Conservation (phyloP, 306 rosid genomes). For the Malus fusca region DNA sequence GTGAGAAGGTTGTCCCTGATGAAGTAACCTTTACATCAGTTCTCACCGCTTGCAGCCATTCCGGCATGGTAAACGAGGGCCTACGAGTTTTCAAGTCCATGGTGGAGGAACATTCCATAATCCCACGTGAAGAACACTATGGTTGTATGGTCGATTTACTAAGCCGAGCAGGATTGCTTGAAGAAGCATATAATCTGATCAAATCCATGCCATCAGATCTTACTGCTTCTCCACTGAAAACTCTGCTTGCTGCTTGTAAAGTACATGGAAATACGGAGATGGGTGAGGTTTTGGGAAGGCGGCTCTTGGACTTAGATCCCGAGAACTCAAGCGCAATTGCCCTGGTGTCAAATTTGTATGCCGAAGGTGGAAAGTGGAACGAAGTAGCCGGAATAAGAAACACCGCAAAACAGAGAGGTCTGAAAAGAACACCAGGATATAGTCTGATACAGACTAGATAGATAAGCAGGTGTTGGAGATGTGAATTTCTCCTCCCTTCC, state of each 20-base stretch:
- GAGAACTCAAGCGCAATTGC: conserved; percentile 23
- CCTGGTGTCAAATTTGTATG: conserved; percentile 30
- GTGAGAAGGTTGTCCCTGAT: conserved; percentile 25
- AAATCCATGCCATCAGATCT: conserved; percentile 24
- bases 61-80: conserved; percentile 43
- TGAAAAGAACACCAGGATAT: conserved; percentile 26
- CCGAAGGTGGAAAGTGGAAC: conserved; percentile 45
- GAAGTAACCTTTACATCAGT: conserved; percentile 42
- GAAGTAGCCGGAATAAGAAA: conserved; percentile 34
- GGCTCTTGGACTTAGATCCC: conserved; percentile 26
- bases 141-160: conserved; percentile 44
- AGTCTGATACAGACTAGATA: conserved; percentile 26
- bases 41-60: conserved; percentile 53
- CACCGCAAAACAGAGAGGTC: conserved; percentile 19
- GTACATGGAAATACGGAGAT: conserved; percentile 33
- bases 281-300: conserved; percentile 25
- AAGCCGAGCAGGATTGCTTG: conserved; percentile 43
- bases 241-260: conserved; percentile 50
- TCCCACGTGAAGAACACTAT: conserved; percentile 44
- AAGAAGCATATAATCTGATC: conserved; percentile 39
- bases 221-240: conserved; percentile 26
- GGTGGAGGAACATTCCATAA: conserved; percentile 25
- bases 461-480: not conserved
- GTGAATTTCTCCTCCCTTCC: not conserved
- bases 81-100: conserved; percentile 27